These are phyloP conservation scores for Malassezia obtusa DNA, from an alignment of 1,284 basidiomycete genomes.

Conservation along the genomic window DNA sequence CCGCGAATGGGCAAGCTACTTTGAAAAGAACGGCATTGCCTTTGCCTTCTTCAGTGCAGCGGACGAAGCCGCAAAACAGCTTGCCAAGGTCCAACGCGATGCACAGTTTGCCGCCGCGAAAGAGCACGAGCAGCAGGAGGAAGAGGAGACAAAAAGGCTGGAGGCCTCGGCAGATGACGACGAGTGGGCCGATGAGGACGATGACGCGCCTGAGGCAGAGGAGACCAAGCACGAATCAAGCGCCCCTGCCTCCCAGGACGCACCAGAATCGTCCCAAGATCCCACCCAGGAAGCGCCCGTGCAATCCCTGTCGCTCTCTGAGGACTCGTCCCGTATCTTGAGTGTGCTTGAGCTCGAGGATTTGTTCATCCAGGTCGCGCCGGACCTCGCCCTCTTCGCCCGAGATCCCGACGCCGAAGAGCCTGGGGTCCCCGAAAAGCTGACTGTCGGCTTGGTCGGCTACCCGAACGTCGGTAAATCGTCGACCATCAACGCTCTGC, in stretches of 20 bases:
- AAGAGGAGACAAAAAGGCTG: neutral
- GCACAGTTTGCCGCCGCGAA: constrained; percentile 53
- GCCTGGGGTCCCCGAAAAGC: constrained; percentile 37
- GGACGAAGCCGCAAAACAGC: constrained; percentile 71
- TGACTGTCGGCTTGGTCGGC: constrained; percentile 61
- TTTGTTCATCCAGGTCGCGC: constrained; percentile 68
- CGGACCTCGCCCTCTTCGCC: constrained; percentile 57
- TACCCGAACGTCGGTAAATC: constrained; percentile 56
- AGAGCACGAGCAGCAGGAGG: constrained; percentile 19
- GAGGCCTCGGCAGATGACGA: constrained; percentile 52
- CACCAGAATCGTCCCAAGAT: neutral
- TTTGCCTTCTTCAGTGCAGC: constrained; percentile 96
- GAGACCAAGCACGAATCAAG: constrained; percentile 11
- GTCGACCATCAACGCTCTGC: constrained; percentile 46
- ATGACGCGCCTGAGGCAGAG: constrained; percentile 15
- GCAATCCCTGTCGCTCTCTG: neutral
- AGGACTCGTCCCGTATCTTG: constrained; percentile 64
- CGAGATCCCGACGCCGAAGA: neutral
- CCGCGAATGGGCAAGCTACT: constrained; percentile 80
- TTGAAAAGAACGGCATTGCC: constrained; percentile 66
- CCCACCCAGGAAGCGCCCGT: neutral
- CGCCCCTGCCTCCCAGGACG: neutral
- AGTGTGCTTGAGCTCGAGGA: constrained; percentile 82
- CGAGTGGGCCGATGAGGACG: constrained; percentile 19
- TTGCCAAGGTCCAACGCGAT: constrained; percentile 39